These are phyloP conservation scores for Verticillium tricorpus DNA, from an alignment of 2,329 filamentous ascomycete species.

Conservation along the genomic window DNA sequence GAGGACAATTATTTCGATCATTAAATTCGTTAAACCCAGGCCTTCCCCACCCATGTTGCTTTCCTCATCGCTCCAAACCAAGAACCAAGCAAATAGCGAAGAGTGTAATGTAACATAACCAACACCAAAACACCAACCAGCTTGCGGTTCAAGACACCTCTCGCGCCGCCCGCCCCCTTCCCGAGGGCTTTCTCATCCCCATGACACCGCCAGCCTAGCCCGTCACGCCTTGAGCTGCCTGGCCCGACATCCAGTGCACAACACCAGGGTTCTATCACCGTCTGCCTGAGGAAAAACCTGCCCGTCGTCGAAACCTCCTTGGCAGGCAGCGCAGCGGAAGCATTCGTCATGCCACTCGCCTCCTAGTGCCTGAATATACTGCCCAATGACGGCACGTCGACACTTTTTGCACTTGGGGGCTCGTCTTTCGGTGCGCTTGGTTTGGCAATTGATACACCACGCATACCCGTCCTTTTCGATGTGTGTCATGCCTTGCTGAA, in stretches of 20 bases:
- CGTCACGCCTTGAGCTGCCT: conserved; percentile 52
- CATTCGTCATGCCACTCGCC: conserved; percentile 92
- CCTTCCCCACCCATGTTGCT: background rate
- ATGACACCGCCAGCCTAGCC: background rate
- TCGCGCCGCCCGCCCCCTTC: background rate
- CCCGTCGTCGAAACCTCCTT: conserved; percentile 58
- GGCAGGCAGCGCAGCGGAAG: conserved; percentile 71
- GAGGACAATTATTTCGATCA: background rate
- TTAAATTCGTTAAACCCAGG: background rate
- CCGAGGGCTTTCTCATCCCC: background rate
- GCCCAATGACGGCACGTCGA: conserved; percentile 76
- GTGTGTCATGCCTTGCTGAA: conserved; percentile 64
- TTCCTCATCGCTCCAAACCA: background rate
- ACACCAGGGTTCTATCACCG: conserved; percentile 31
- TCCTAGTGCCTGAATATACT: conserved; percentile 84
- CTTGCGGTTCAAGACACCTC: too few species aligned
- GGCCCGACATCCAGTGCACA: conserved; percentile 58
- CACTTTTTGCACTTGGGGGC: conserved; percentile 87
- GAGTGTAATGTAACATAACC: background rate
- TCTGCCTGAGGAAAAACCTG: conserved; percentile 57
- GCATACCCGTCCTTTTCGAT: conserved; percentile 97
- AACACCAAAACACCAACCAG: too few species aligned
- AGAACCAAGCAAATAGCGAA: background rate
- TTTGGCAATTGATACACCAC: conserved; percentile 93
- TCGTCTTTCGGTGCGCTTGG: conserved; percentile 81